A percentile compares a stretch with the other conserved stretches of the same genome.
phyloP scores from a whole-genome alignment of 2,329 filamentous ascomycete species.

The Paecilomyces sp. region DNA sequence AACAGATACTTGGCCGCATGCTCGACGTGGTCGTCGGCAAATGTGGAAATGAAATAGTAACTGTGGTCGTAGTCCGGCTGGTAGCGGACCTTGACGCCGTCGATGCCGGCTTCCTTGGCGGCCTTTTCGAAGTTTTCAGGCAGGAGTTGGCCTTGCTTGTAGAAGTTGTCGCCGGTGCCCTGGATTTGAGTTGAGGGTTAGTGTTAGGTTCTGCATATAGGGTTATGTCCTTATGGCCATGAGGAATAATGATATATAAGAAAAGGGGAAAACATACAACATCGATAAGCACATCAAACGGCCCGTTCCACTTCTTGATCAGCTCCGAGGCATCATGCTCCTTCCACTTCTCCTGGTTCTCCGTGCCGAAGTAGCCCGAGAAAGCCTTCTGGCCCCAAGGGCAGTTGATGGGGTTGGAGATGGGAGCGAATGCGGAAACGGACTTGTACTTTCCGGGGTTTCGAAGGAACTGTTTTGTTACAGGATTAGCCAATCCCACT shows the following conservation, averaged over 20 bases:
- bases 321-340: slow-evolving; percentile 90
- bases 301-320: slow-evolving; percentile 64
- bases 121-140: slow-evolving; percentile 87
- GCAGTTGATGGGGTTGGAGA: slow-evolving; percentile 75
- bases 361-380: slow-evolving; percentile 74
- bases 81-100: slow-evolving; percentile 70
- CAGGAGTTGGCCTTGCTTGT: slow-evolving; percentile 85
- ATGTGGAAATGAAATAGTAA: slow-evolving; percentile 92
- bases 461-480: slow-evolving; percentile 60
- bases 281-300: slow-evolving; percentile 76
- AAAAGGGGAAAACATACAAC: slow-evolving; percentile 52
- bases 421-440: slow-evolving; percentile 85
- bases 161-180: slow-evolving; percentile 94
- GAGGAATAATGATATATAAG: neutral
- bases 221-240: neutral
- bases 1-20: slow-evolving; percentile 82
- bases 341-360: slow-evolving; percentile 67
- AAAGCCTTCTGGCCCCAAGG: slow-evolving; percentile 98
- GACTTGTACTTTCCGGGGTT: slow-evolving; percentile 85
- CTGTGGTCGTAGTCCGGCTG: slow-evolving; percentile 93
- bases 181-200: slow-evolving; percentile 21
- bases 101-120: slow-evolving; percentile 65
- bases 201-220: neutral
- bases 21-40: slow-evolving; percentile 82
- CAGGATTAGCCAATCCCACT: neutral